phyloP scores from a whole-genome alignment of 202 grass and related monocot genomes.

The Hordeum pubiflorum region DNA sequence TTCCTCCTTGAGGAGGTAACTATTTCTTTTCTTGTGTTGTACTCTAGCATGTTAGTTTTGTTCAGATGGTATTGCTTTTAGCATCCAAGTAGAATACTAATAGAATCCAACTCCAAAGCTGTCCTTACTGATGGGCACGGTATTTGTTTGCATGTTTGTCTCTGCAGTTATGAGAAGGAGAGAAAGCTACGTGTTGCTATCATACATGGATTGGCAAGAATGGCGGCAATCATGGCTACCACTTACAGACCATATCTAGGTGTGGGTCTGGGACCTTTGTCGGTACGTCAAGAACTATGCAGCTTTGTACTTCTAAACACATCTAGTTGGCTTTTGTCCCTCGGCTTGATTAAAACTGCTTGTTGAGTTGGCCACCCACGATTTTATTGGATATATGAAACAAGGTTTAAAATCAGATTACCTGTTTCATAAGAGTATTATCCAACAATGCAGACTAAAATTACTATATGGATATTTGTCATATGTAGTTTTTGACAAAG shows the following conservation, averaged over 20 bases:
- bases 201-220: constrained; percentile 96
- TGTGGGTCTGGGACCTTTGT: constrained; percentile 74
- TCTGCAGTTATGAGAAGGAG: constrained; percentile 77
- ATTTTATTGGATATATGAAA: constrained; percentile 17
- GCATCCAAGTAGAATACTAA: not conserved
- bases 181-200: constrained; percentile 86
- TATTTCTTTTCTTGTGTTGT: constrained; percentile 1
- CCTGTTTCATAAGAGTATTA: not conserved
- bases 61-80: constrained; percentile 2
- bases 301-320: not conserved
- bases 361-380: not conserved
- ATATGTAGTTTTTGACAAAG: constrained; percentile 77
- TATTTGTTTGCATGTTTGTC: not conserved
- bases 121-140: constrained; percentile 1
- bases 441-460: constrained; percentile 6
- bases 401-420: not conserved
- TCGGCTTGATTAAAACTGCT: not conserved
- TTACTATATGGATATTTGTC: not conserved
- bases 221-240: constrained; percentile 97
- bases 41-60: not conserved
- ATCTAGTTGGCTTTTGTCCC: not conserved
- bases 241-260: constrained; percentile 94
- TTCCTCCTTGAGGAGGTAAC: constrained; percentile 82
- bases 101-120: not conserved
- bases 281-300: constrained; percentile 45